Evolutionary conservation across 352 stramenopile genomes (phyloP).

Genomic region (Phytopythium montanum): DNA sequence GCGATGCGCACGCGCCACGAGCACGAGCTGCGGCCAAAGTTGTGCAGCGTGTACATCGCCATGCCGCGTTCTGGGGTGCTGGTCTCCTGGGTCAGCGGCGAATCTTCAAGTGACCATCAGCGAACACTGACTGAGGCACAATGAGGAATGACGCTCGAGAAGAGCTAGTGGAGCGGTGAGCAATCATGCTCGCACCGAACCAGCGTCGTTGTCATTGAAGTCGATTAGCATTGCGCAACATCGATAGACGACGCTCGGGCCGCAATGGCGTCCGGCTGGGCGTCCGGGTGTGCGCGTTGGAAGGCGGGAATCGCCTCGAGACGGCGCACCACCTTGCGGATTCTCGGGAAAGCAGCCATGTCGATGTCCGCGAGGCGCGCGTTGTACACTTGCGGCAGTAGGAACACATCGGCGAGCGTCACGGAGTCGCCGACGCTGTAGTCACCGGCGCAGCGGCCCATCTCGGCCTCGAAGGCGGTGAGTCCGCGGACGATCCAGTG

Average conservation of each 20-base stretch:
- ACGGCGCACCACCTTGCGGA: constrained; percentile 64
- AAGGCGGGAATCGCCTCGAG: constrained; percentile 82
- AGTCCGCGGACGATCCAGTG: constrained; percentile 82
- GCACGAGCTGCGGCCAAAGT: constrained; percentile 86
- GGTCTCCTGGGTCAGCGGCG: too few relatives aligned
- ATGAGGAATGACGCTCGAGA: constrained; percentile 31
- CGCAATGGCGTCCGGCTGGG: constrained; percentile 57
- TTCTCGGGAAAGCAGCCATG: constrained; percentile 75
- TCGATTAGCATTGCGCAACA: too few relatives aligned
- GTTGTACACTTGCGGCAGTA: constrained; percentile 92
- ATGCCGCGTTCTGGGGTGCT: too few relatives aligned
- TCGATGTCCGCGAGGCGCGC: constrained; percentile 79
- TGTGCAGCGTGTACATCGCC: constrained; percentile 43
- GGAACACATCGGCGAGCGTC: constrained; percentile 87
- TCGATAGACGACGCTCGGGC: not conserved
- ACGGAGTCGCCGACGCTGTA: constrained; percentile 75
- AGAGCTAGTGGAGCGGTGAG: not conserved
- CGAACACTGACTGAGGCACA: too few relatives aligned
- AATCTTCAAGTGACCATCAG: too few relatives aligned
- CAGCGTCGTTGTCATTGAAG: too few relatives aligned
- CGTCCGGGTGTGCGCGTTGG: constrained; percentile 53
- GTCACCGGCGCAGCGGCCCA: constrained; percentile 34
- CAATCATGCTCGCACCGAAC: not conserved
- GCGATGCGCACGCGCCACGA: constrained; percentile 89
- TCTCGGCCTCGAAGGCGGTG: constrained; percentile 59